phyloP scores from a whole-genome alignment of 371 early-diverging fungal species.

The Quaeritorhiza haematococci region DNA sequence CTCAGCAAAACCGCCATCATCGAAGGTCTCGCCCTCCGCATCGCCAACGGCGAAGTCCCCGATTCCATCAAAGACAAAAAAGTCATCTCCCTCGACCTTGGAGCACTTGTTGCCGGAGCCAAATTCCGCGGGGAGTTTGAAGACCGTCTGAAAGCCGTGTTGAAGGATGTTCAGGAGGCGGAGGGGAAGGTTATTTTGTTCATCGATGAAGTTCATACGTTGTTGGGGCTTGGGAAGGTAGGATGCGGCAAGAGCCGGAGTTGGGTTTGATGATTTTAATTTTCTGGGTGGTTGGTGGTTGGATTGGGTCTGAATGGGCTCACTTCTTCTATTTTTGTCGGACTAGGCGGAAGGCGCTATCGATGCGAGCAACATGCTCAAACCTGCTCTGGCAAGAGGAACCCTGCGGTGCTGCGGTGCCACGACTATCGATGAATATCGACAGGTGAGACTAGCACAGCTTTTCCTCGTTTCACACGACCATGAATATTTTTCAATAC shows the following conservation, averaged over 20 bases:
- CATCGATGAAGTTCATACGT: conserved; percentile 95
- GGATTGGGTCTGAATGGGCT: too few species aligned
- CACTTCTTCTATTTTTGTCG: too few species aligned
- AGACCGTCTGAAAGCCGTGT: conserved; percentile 86
- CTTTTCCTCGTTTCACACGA: too few species aligned
- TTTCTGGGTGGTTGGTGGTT: too few species aligned
- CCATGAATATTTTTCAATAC: too few species aligned
- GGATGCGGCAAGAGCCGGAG: too few species aligned
- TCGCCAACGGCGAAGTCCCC: conserved; percentile 86
- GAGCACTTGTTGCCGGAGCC: conserved; percentile 67
- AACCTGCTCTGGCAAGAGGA: conserved; percentile 69
- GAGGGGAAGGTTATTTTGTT: conserved; percentile 85
- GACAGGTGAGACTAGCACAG: conserved; percentile 41
- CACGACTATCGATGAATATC: conserved; percentile 71
- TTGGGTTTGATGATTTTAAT: too few species aligned
- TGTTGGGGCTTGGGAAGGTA: conserved; percentile 52
- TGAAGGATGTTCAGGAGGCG: conserved; percentile 84
- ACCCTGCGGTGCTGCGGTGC: conserved; percentile 68
- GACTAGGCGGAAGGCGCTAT: conserved; percentile 72
- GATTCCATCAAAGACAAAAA: conserved; percentile 69
- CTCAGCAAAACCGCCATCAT: conserved; percentile 88
- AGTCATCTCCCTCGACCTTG: conserved; percentile 88
- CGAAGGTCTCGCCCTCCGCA: conserved; percentile 88
- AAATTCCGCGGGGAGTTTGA: conserved; percentile 95
- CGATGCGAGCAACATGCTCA: conserved; percentile 83